Evolutionary conservation across 176 grass and related monocot genomes (phyloP).

Genomic region (Carex littledalei): DNA sequence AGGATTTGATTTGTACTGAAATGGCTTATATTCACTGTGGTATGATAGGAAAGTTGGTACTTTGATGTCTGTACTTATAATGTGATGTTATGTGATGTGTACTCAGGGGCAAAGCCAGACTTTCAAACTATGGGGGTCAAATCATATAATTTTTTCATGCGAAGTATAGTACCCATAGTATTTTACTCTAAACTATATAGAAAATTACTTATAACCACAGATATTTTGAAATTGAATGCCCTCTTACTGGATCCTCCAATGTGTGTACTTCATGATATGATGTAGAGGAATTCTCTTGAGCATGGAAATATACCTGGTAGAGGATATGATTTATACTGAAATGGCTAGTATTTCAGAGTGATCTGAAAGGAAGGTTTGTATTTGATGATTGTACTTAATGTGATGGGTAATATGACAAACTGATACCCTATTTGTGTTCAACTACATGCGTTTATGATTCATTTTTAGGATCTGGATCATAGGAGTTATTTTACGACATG

Average conservation of each 20-base stretch:
- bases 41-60: neutral
- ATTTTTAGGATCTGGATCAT: neutral
- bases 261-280: neutral
- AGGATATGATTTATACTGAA: neutral
- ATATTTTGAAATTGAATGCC: too few species aligned
- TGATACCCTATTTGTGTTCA: neutral
- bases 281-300: neutral
- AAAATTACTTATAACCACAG: too few species aligned
- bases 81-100: neutral
- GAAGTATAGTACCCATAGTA: too few species aligned
- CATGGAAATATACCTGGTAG: neutral
- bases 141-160: too few species aligned
- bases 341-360: neutral
- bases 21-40: neutral
- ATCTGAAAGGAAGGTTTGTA: neutral
- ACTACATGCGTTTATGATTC: neutral
- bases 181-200: too few species aligned
- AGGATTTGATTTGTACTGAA: conserved; percentile 7
- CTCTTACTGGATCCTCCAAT: too few species aligned
- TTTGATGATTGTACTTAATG: neutral
- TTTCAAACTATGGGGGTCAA: too few species aligned
- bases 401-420: neutral
- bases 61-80: neutral
- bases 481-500: conserved; percentile 33
- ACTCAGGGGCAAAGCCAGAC: too few species aligned